Evolutionary conservation across 2,329 filamentous ascomycete species (phyloP).

Genomic region (Verticillium dahliae): DNA sequence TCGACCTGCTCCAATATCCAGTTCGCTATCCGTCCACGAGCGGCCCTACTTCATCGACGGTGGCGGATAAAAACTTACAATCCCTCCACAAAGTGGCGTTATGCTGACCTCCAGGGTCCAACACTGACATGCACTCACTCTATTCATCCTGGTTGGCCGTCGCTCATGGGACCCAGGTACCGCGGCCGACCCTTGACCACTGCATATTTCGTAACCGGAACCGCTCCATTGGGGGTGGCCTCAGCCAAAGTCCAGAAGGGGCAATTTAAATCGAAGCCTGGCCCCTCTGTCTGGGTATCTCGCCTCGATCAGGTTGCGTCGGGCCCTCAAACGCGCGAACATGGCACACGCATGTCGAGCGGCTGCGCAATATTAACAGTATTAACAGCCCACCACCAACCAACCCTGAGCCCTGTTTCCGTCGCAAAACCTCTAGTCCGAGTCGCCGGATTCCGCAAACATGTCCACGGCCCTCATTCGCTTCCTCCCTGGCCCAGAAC

Average conservation of each 20-base stretch:
- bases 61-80: background rate
- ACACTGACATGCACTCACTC: background rate
- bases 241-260: background rate
- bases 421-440: slow-evolving; percentile 21
- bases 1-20: background rate
- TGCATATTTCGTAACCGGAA: background rate
- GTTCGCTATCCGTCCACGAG: background rate
- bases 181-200: background rate
- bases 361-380: no score
- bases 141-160: background rate
- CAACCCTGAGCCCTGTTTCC: no score
- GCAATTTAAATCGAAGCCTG: background rate
- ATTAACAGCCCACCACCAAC: background rate
- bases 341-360: background rate
- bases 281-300: background rate
- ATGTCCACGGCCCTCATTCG: slow-evolving; percentile 76
- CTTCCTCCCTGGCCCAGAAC: slow-evolving; percentile 37
- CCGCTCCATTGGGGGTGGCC: background rate
- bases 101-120: background rate
- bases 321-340: background rate
- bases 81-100: background rate
- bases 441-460: slow-evolving; percentile 72
- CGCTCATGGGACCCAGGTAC: background rate
- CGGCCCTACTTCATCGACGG: background rate
- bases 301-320: background rate